phyloP scores from a whole-genome alignment of 495 filamentous ascomycete genomes.

The Parathielavia appendiculata region DNA sequence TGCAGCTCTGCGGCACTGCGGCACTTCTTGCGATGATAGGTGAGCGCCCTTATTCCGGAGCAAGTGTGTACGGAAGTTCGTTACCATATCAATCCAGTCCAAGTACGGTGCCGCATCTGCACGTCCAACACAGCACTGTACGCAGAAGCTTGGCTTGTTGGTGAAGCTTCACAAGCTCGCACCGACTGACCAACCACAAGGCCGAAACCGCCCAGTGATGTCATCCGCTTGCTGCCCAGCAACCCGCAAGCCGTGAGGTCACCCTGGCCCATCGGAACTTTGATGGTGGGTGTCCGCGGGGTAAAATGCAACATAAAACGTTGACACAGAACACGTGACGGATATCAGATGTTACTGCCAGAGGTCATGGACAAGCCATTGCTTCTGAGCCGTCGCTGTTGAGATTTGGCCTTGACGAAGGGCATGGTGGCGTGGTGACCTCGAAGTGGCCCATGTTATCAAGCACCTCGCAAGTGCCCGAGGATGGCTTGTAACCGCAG shows the following conservation, averaged over 20 bases:
- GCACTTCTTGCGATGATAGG: not conserved
- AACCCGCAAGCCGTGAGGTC: slow-evolving; percentile 6
- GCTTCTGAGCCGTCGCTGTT: not conserved
- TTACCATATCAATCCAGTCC: not conserved
- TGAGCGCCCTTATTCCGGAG: not conserved
- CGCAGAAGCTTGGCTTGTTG: not conserved
- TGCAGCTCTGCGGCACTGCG: not conserved
- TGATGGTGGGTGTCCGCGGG: slow-evolving; percentile 18
- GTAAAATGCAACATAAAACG: slow-evolving; percentile 16
- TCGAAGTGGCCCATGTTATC: not conserved
- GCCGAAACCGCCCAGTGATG: slow-evolving; percentile 18
- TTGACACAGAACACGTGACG: slow-evolving; percentile 9
- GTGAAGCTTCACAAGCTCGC: not conserved
- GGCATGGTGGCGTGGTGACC: not conserved
- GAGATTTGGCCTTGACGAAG: not conserved
- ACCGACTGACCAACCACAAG: slow-evolving; percentile 19
- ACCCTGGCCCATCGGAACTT: not conserved
- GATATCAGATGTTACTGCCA: not conserved
- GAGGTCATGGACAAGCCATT: not conserved
- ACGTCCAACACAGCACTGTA: slow-evolving; percentile 3
- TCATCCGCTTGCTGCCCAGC: slow-evolving; percentile 27
- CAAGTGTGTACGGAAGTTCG: slow-evolving; percentile 2
- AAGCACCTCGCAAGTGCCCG: slow-evolving; percentile 27
- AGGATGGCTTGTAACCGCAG: slow-evolving; percentile 33
- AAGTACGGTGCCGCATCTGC: no score